Base-by-base conservation (phyloP, 345 rosid species). In the Iberis pinnata region DNA sequence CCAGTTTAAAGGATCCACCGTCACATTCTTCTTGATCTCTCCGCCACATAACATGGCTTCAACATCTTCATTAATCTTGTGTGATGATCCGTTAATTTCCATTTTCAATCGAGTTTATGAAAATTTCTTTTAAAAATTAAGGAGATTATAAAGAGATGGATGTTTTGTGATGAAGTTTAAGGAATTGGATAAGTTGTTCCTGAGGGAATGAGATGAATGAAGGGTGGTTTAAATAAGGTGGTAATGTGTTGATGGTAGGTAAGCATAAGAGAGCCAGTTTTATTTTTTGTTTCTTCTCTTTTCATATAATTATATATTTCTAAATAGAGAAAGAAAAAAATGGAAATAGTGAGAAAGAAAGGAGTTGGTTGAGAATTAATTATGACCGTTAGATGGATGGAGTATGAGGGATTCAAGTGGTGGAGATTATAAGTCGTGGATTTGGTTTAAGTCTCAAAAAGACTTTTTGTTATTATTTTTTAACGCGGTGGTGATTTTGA, bases 161-260 rank as follows among this genome's bases (percentile, higher is more conserved):
- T n/a, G n/a, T n/a, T n/a, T n/a, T n/a, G n/a, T n/a, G n/a, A n/a
- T n/a, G n/a, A n/a, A n/a, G n/a, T n/a, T n/a, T 53, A 53, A 60
- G 72, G 67, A 60, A 60, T 53, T 54, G 44, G 26, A 36, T 67
- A 0, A 9, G 55, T 54, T 69, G 55, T 54, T 69, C 73, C 73
- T 69, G 73, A 69, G 43, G 22, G 47, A 43, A 40, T 53, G 25
- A 49, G 68, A 56, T 35, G 58, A 43, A 50, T 15, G 49, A 57
- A 56, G 37, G 38, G 48, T 55, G 64, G 73, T 62, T 69, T 69
- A 69, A 49, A 69, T 69, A 69, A 63, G 73, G 19, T 31, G 37
- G 20, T 47, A 54, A 2, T 2, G 58, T 41, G 62, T 60, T 67
- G 52, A 33, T 60, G 72, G 72, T 68, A 49, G 68, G 71, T 67